Base-by-base conservation (phyloP, 345 rosid genomes). In the Citrus medica region DNA sequence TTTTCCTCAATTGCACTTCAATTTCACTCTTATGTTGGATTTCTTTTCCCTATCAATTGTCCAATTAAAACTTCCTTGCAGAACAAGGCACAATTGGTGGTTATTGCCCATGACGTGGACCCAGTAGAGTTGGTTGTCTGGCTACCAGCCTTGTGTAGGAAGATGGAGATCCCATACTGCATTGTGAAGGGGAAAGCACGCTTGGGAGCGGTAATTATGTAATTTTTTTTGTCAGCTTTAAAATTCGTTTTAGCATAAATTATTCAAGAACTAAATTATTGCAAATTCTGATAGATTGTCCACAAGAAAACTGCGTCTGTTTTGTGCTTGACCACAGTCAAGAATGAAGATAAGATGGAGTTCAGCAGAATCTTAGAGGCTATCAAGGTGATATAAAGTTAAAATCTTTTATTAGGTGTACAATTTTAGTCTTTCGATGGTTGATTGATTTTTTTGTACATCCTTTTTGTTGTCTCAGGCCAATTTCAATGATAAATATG, bases 271-370 rank as follows among this genome's bases (percentile, higher is more conserved):
- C 67, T 60, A 68, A 64, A 56, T 38, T 17, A 0, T 60, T n/a
- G 6, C 65, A 38, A 10, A 6, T 59, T 64, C 12, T 62, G 37
- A 64, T 81, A 90, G 97, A 85, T 94, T 81, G 95, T 91, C 42
- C 94, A 92, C 84, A 83, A 91, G 86, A 89, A 94, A 73, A 91
- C 97, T 56, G 92, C 94, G 0, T 81, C 97, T 0, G 92, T 86
- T 32, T 85, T 93, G 86, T 93, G 97, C 83, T 78, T 90, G 85
- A 92, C 93, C 1, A 80, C 94, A 1, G 91, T 92, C 24, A 92
- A 93, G 86, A 92, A 93, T 42, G 94, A 91, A 62, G 94, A 93
- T 73, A 92, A 90, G 82, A 16, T 93, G 81, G 98, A 93, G 62
- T 92, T 92, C 82, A 88, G 93, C 87, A 90, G 75, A 79, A 79